These are phyloP conservation scores for Globisporangium perplexum DNA, from an alignment of 352 stramenopile genomes.

Conservation along the genomic window DNA sequence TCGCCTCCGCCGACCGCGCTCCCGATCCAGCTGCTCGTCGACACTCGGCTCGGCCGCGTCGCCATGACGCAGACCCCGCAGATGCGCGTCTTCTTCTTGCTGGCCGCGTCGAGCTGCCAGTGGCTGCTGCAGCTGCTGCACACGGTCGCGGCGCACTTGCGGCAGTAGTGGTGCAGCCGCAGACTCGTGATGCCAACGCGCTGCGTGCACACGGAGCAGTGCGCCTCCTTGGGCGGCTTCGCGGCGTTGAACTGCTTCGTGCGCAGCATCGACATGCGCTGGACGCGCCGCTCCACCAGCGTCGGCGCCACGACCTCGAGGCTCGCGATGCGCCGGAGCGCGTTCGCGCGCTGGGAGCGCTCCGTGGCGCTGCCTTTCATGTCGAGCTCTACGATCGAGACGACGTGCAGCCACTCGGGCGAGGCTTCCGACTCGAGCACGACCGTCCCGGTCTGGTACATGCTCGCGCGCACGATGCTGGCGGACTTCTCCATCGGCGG, in stretches of 20 bases:
- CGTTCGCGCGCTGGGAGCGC: slow-evolving; percentile 11
- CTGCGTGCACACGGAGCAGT: slow-evolving; percentile 16
- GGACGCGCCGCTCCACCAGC: slow-evolving; percentile 13
- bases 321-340: slow-evolving; percentile 3
- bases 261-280: slow-evolving; percentile 16
- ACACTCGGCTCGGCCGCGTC: neutral
- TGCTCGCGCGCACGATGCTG: slow-evolving; percentile 24
- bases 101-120: slow-evolving; percentile 1
- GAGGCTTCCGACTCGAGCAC: slow-evolving; percentile 22
- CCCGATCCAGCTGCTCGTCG: neutral
- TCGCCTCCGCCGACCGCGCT: neutral
- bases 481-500: slow-evolving; percentile 27
- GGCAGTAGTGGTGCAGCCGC: slow-evolving; percentile 11
- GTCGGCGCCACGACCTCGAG: slow-evolving; percentile 8
- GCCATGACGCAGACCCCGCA: slow-evolving; percentile 13
- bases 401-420: slow-evolving; percentile 18
- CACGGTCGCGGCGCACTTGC: slow-evolving; percentile 15
- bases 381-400: slow-evolving; percentile 23
- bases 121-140: slow-evolving; percentile 16
- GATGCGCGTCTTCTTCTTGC: slow-evolving; percentile 15
- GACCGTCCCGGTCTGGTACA: slow-evolving; percentile 33
- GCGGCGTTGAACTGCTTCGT: slow-evolving; percentile 12
- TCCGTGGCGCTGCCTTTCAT: slow-evolving; percentile 19
- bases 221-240: slow-evolving; percentile 9
- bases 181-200: slow-evolving; percentile 14